Percentiles rank a stretch among this genome's conserved stretches.
phyloP scores from a whole-genome alignment of 1,284 basidiomycete genomes.

The Ganoderma lucidum region DNA sequence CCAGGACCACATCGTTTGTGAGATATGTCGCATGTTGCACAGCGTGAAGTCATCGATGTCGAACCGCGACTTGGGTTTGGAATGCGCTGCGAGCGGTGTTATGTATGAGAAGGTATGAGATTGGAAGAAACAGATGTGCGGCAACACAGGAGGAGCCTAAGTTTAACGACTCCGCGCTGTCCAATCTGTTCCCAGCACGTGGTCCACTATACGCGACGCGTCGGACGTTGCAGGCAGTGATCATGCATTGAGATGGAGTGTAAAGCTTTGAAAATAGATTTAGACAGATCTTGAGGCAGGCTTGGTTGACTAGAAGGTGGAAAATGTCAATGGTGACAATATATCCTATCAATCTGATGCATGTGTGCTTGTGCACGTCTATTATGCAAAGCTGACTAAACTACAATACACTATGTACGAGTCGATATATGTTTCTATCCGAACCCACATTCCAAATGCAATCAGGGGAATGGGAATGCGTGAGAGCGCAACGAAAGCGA shows the following conservation, averaged over 20 bases:
- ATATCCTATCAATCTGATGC: background rate
- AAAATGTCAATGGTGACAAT: background rate
- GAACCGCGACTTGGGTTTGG: background rate
- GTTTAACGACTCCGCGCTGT: too few species aligned
- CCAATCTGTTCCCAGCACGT: background rate
- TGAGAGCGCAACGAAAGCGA: background rate
- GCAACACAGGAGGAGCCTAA: too few species aligned
- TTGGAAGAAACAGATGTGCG: background rate
- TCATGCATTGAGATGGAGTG: too few species aligned
- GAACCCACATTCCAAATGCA: background rate
- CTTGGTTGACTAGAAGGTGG: background rate
- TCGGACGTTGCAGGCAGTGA: background rate
- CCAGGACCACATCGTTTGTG: background rate
- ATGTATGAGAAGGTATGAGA: background rate
- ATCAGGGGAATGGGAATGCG: background rate
- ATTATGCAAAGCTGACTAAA: constrained; percentile 3
- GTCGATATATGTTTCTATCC: background rate
- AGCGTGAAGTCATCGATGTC: constrained; percentile 1
- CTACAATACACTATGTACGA: background rate
- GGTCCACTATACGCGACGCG: background rate
- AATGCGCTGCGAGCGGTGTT: background rate
- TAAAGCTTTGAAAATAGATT: too few species aligned
- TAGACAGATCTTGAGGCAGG: too few species aligned
- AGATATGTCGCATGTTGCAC: background rate
- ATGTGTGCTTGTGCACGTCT: background rate